Conservation (phyloP, 2,329 filamentous ascomycete species). For the Mycosphaerella arachidis region DNA sequence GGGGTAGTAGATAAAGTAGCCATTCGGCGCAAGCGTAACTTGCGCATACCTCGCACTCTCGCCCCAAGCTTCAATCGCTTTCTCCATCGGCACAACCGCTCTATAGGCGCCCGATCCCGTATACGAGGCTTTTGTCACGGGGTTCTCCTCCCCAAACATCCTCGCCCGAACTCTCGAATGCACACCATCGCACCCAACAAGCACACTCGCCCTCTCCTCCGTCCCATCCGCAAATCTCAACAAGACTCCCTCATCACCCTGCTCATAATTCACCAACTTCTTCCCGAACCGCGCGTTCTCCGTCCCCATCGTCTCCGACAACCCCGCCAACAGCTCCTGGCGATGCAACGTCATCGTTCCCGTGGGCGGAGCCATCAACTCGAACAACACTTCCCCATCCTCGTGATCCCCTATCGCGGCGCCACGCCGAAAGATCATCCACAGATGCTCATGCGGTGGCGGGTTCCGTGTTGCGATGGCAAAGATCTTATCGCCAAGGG, state of each 20-base stretch:
- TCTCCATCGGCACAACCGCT: constrained; percentile 55
- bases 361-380: constrained; percentile 27
- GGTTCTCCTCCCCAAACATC: constrained; percentile 48
- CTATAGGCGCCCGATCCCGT: constrained; percentile 58
- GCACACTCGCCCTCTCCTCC: constrained; percentile 41
- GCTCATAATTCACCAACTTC: constrained; percentile 11
- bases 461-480: constrained; percentile 39
- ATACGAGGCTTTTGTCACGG: constrained; percentile 47
- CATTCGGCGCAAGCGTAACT: constrained; percentile 45
- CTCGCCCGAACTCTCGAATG: constrained; percentile 52
- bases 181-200: constrained; percentile 62
- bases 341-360: constrained; percentile 35
- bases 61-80: constrained; percentile 38
- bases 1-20: constrained; percentile 59
- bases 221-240: constrained; percentile 45
- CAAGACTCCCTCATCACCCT: constrained; percentile 22
- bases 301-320: constrained; percentile 39
- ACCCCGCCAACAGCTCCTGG: constrained; percentile 38
- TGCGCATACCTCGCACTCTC: constrained; percentile 22
- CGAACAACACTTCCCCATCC: constrained; percentile 27
- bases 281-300: constrained; percentile 19
- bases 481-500: constrained; percentile 30
- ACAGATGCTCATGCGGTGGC: constrained; percentile 33
- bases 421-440: constrained; percentile 40
- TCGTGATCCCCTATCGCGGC: constrained; percentile 16